A percentile compares a stretch with the other conserved stretches of the same genome.
These are phyloP conservation scores for Fusarium multiceps DNA, from an alignment of 2,329 filamentous ascomycete species.

Conservation along the genomic window DNA sequence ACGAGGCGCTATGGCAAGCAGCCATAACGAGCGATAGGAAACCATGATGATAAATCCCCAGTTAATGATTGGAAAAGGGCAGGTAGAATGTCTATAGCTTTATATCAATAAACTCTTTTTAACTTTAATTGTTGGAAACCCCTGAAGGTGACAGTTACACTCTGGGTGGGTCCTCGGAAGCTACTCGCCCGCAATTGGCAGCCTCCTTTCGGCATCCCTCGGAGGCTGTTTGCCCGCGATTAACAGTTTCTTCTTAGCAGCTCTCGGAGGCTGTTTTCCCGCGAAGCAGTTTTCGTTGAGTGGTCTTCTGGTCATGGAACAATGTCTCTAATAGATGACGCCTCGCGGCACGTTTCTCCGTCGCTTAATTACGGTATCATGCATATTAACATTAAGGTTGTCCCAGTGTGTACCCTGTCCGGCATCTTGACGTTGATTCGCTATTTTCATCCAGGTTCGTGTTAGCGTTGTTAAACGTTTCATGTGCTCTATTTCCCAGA, in stretches of 20 bases:
- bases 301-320: not conserved
- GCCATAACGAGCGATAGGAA: not conserved
- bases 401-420: not conserved
- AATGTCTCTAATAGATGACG: not conserved
- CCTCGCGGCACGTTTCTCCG: not conserved
- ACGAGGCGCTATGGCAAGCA: slow-evolving; percentile 1
- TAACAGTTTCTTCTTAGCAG: not conserved
- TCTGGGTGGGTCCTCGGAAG: not conserved
- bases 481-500: not conserved
- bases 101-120: not conserved
- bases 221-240: not conserved
- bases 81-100: not conserved
- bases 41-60: slow-evolving; percentile 5
- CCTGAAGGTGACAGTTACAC: not conserved
- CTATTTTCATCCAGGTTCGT: not conserved
- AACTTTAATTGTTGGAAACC: not conserved
- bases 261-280: not conserved
- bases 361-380: not conserved
- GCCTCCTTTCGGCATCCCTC: not conserved
- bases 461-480: not conserved
- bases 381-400: not conserved
- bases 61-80: not conserved
- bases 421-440: not conserved
- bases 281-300: not conserved
- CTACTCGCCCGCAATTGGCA: not conserved